Evolutionary conservation across 176 grass and related monocot species (phyloP), one percentile per base, ranked within the genome.

Genomic region (Bolboschoenus planiculmis): DNA sequence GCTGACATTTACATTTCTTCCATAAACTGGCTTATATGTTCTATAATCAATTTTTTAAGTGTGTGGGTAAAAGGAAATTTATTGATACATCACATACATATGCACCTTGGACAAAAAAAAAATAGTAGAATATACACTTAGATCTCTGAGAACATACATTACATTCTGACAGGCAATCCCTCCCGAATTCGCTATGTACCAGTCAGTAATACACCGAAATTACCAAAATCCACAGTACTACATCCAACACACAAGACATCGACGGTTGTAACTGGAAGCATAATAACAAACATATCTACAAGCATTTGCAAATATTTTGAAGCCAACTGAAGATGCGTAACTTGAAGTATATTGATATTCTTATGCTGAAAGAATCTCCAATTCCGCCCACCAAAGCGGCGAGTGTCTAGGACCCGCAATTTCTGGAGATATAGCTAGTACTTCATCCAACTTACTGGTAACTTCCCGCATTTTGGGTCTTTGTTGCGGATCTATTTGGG

Each of bases 371-470:
- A 91, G 90, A 79, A 97, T 94, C 88, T 97, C 95, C 10, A 97
- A 91, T 91, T 97, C 95, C 0, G 92, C 95, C 95, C 95, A 97
- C 95, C 95, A 97, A 42, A 97, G 82, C 2, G 92, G 92, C 15
- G 92, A 97, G 44, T 94, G 84, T 63, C 94, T 94, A 3, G 95
- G 90, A 20, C 78, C 91, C 14, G 90, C 90, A 7, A 85, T 87
- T 20, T 97, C 92, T 8, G 95, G 95, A 36, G 88, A 86, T 79
- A 97, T 16, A 3, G 71, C 53, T 0, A 92, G 87, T 77, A 91
- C 89, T 72, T 89, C 92, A 78, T 82, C 91, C 88, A 97, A 86
- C 48, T 82, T 75, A 4, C 53, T 85, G 2, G 64, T 77, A 24
- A 94, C 79, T 11, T 94, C 81, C 3, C 73, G 55, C 90, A 97